Evolutionary conservation across 257 asterid genomes (phyloP), one percentile per base, ranked within the genome.

Genomic region (Plantago ovata): DNA sequence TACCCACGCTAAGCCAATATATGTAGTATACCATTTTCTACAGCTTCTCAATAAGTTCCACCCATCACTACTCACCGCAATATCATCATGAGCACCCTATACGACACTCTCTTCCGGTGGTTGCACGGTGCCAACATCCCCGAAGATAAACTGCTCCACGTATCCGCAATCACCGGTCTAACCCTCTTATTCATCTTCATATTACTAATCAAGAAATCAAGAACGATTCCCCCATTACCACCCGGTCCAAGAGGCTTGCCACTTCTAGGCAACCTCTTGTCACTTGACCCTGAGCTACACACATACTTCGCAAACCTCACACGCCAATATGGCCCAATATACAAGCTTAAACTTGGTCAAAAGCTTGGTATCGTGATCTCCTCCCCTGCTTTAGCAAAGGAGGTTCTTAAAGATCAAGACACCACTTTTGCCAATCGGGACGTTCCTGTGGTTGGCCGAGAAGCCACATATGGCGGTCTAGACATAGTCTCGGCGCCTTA

Each of bases 271-370:
- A 88, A 88, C 69, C 94, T 88, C 58, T 72, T 79, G 18, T 85
- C 96, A 55, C 90, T 88, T 13, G 86, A 81, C 19, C 86, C 90
- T 2, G 82, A 88, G 36, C 86, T 88, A 13, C 96, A 88, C 64
- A 61, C 77, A 0, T 83, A 77, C 63, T 83, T 88, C 65, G n/a
- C 79, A 0, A 24, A 13, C 53, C 81, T 88, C 3, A 77, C 95
- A 0, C 57, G 59, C 23, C 49, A 53, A 13, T 70, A 83, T 15
- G 96, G 95, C 56, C 82, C 94, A 0, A 83, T 88, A 51, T 75
- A 56, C 62, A 79, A 72, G 0, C 83, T 88, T 1, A 70, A 72
- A 61, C 82, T 88, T 10, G 96, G 96, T 0, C 54, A 38, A 13
- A 85, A 74, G 60, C 54, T 60, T 21, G 96, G 82, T 10, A 64